Percentiles rank a stretch among this genome's conserved stretches.
phyloP scores from a whole-genome alignment of 148 eudicot species.

The Diospyros lotus region DNA sequence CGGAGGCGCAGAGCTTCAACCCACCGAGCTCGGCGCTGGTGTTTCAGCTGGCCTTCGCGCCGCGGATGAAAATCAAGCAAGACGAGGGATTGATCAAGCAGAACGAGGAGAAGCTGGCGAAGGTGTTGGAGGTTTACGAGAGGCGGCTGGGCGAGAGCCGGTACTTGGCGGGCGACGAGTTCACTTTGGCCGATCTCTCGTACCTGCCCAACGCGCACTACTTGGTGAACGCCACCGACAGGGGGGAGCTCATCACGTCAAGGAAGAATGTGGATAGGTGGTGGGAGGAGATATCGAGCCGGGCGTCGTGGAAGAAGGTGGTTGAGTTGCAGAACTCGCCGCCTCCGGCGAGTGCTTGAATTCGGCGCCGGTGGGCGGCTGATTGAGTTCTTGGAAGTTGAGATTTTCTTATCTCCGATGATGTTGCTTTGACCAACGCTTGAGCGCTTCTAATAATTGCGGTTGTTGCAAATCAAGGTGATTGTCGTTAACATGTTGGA shows the following conservation, averaged over 20 bases:
- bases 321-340: constrained; percentile 62
- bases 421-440: too few species aligned
- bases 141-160: constrained; percentile 61
- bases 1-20: constrained; percentile 71
- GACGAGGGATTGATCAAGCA: constrained; percentile 59
- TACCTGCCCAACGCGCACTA: constrained; percentile 72
- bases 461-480: too few species aligned
- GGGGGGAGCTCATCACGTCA: constrained; percentile 52
- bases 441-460: too few species aligned
- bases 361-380: background rate
- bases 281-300: constrained; percentile 75
- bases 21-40: constrained; percentile 59
- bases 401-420: too few species aligned
- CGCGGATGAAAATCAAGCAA: constrained; percentile 71
- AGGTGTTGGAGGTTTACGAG: constrained; percentile 79
- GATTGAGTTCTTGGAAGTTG: background rate
- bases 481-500: too few species aligned
- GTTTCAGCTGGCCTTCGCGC: constrained; percentile 79
- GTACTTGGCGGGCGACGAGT: constrained; percentile 73
- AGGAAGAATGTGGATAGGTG: constrained; percentile 82
- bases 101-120: constrained; percentile 58
- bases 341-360: constrained; percentile 15
- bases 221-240: constrained; percentile 50
- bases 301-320: constrained; percentile 77
- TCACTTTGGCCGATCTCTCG: constrained; percentile 76